These are phyloP conservation scores for Pneumocystis jirovecii DNA, from an alignment of 1,139 yeast species.

Conservation along the genomic window DNA sequence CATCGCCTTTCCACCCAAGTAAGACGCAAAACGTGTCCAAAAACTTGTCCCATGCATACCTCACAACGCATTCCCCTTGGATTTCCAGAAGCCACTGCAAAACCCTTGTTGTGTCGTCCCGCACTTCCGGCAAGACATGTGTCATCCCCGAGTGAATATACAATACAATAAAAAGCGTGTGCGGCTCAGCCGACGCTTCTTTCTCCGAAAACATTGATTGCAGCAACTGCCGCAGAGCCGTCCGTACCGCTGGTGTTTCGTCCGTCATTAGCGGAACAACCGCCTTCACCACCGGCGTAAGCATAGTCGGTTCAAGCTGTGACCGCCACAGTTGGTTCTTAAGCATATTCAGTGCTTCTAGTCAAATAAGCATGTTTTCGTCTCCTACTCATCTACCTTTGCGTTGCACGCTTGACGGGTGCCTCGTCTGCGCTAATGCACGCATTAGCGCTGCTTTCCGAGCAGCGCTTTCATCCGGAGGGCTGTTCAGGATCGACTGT, in stretches of 20 bases:
- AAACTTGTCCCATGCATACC: not conserved
- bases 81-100: slow-evolving; percentile 28
- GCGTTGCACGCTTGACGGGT: not conserved
- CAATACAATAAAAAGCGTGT: slow-evolving; percentile 49
- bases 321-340: not conserved
- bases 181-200: slow-evolving; percentile 47
- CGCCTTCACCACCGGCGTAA: slow-evolving; percentile 36
- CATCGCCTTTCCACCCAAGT: not conserved
- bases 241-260: slow-evolving; percentile 48
- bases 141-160: slow-evolving; percentile 92
- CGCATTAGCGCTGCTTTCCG: not conserved
- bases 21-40: not conserved
- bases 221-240: slow-evolving; percentile 39
- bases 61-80: not conserved
- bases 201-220: slow-evolving; percentile 28
- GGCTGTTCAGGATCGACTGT: not conserved
- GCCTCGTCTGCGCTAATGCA: not conserved
- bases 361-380: not conserved
- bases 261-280: slow-evolving; percentile 49
- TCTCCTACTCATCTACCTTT: not conserved
- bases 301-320: slow-evolving; percentile 3
- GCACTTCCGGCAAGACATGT: slow-evolving; percentile 60
- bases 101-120: slow-evolving; percentile 55
- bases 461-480: not conserved
- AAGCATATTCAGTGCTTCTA: not conserved